Conservation (phyloP, 2,329 filamentous ascomycete species). For the Nemania serpens region DNA sequence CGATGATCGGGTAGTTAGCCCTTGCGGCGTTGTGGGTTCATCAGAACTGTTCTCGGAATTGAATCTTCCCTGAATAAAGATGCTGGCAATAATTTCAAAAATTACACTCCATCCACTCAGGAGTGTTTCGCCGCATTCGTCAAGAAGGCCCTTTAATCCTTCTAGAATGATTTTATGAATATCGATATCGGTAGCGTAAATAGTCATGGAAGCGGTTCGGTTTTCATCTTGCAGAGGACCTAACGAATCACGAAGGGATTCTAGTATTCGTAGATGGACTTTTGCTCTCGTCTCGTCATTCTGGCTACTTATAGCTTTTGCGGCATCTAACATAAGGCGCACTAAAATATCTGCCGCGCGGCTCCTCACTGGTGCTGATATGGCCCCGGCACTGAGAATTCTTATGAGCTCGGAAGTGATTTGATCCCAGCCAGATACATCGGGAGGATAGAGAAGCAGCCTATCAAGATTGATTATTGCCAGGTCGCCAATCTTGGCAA, state of each 20-base stretch:
- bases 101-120: constrained; percentile 83
- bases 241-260: constrained; percentile 67
- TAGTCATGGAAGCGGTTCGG: constrained; percentile 59
- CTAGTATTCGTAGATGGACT: constrained; percentile 74
- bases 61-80: constrained; percentile 62
- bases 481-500: constrained; percentile 75
- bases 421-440: constrained; percentile 75
- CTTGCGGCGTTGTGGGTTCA: constrained; percentile 38
- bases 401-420: constrained; percentile 62
- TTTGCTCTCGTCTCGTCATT: constrained; percentile 56
- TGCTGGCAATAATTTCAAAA: constrained; percentile 82
- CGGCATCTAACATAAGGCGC: constrained; percentile 61
- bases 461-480: constrained; percentile 76
- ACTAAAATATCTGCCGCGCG: constrained; percentile 69
- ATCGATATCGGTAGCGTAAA: constrained; percentile 70
- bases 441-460: constrained; percentile 68
- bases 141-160: constrained; percentile 78
- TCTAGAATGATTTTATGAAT: constrained; percentile 82
- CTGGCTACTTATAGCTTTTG: constrained; percentile 58
- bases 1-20: constrained; percentile 63
- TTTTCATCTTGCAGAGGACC: constrained; percentile 59
- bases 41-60: constrained; percentile 40
- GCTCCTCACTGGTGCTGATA: constrained; percentile 58
- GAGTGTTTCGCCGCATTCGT: constrained; percentile 85
- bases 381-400: constrained; percentile 53